Conservation (phyloP, 140 eudicot genomes). For the Erigeron philadelphicus region DNA sequence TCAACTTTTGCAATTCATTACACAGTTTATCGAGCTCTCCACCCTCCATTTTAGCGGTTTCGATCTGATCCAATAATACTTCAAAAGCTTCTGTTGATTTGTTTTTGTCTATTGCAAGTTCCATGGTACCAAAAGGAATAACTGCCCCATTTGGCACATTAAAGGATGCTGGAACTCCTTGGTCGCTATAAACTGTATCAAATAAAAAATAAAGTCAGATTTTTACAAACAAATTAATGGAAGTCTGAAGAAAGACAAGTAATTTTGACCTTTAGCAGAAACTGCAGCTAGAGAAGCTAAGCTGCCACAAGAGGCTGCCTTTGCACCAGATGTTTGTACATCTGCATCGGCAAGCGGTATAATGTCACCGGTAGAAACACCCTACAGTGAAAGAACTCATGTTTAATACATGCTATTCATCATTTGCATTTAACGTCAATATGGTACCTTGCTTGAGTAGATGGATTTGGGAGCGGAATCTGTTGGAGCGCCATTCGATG, state of each 20-base stretch:
- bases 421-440: constrained; percentile 2
- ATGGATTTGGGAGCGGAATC: constrained; percentile 30
- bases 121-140: constrained; percentile 90
- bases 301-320: constrained; percentile 85
- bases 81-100: constrained; percentile 46
- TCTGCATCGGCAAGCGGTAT: constrained; percentile 60
- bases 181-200: constrained; percentile 64
- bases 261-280: constrained; percentile 58
- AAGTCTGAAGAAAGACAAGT: background rate
- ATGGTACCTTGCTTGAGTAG: constrained; percentile 49
- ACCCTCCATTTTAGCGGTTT: constrained; percentile 55
- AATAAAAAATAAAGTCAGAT: constrained; percentile 10
- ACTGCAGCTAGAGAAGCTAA: constrained; percentile 67
- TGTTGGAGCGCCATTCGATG: constrained; percentile 28
- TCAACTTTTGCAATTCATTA: constrained; percentile 45
- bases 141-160: constrained; percentile 78
- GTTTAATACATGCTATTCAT: constrained; percentile 14
- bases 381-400: constrained; percentile 33
- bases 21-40: constrained; percentile 71
- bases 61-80: constrained; percentile 47
- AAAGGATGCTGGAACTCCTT: constrained; percentile 79
- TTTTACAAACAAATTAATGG: constrained; percentile 15
- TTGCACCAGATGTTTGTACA: constrained; percentile 74
- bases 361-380: constrained; percentile 40
- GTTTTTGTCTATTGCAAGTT: constrained; percentile 49